Conservation (phyloP, 345 rosid genomes). For the Acer campestre region DNA sequence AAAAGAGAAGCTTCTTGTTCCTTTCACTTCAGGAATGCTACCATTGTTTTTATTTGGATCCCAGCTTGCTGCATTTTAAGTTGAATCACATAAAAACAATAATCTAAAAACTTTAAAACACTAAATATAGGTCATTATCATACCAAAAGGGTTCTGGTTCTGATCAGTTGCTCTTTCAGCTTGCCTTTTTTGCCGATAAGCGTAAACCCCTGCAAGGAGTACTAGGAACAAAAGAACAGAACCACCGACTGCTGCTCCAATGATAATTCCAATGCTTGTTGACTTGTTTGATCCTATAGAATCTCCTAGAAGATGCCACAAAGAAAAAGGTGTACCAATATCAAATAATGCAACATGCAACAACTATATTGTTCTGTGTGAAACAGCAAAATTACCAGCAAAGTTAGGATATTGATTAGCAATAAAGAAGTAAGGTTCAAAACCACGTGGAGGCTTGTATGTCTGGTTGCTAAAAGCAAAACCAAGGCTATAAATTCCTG, state of each 20-base stretch:
- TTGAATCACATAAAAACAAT: background rate
- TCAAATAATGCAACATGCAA: slow-evolving; percentile 6
- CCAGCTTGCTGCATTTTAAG: slow-evolving; percentile 61
- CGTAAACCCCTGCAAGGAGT: slow-evolving; percentile 65
- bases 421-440: slow-evolving; percentile 63
- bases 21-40: slow-evolving; percentile 65
- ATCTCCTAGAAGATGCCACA: slow-evolving; percentile 15
- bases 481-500: slow-evolving; percentile 38
- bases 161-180: slow-evolving; percentile 57
- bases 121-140: background rate
- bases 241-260: slow-evolving; percentile 72
- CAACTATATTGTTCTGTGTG: slow-evolving; percentile 10
- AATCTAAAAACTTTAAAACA: background rate
- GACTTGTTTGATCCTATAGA: slow-evolving; percentile 37
- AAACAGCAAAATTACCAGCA: slow-evolving; percentile 41
- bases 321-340: background rate
- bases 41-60: slow-evolving; percentile 48
- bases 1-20: slow-evolving; percentile 65
- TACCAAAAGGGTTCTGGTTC: slow-evolving; percentile 71
- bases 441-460: slow-evolving; percentile 1
- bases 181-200: slow-evolving; percentile 62
- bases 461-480: slow-evolving; percentile 55
- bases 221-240: slow-evolving; percentile 48
- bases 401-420: slow-evolving; percentile 42
- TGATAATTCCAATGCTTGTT: slow-evolving; percentile 42